These are phyloP conservation scores for Serendipita vermifera DNA, from an alignment of 768 basidiomycete species.

Conservation along the genomic window DNA sequence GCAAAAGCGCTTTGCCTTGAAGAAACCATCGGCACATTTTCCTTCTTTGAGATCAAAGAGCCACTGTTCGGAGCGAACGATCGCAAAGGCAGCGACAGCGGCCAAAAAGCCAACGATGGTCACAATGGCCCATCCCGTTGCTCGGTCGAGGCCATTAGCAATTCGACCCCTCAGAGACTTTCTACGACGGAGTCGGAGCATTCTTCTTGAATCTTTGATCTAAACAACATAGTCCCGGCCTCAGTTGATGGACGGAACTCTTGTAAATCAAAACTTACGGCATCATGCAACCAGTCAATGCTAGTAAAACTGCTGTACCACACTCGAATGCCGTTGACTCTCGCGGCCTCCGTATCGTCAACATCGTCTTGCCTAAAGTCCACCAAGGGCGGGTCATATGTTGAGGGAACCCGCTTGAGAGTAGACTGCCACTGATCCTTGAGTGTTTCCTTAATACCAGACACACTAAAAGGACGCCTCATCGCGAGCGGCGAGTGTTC, in stretches of 20 bases:
- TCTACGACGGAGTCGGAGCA: constrained; percentile 53
- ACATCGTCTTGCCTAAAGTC: constrained; percentile 26
- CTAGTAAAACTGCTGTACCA: constrained; percentile 86
- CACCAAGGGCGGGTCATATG: constrained; percentile 14
- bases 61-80: constrained; percentile 75
- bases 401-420: background rate
- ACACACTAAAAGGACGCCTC: background rate
- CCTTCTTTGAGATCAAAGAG: constrained; percentile 91
- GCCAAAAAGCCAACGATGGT: constrained; percentile 79
- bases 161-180: constrained; percentile 57
- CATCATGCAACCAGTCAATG: constrained; percentile 94
- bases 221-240: constrained; percentile 18
- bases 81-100: constrained; percentile 73
- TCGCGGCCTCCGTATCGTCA: constrained; percentile 38
- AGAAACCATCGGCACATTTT: constrained; percentile 59
- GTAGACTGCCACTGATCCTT: background rate
- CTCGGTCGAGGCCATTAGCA: constrained; percentile 55
- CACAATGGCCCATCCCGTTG: constrained; percentile 79
- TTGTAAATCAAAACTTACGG: constrained; percentile 27
- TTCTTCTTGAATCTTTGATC: constrained; percentile 84
- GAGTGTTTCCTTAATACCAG: background rate
- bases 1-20: constrained; percentile 69
- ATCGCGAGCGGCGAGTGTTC: background rate
- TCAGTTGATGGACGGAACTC: constrained; percentile 13
- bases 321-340: constrained; percentile 76